phyloP scores from a whole-genome alignment of 345 rosid genomes.

The Chamaenerion angustifolium region DNA sequence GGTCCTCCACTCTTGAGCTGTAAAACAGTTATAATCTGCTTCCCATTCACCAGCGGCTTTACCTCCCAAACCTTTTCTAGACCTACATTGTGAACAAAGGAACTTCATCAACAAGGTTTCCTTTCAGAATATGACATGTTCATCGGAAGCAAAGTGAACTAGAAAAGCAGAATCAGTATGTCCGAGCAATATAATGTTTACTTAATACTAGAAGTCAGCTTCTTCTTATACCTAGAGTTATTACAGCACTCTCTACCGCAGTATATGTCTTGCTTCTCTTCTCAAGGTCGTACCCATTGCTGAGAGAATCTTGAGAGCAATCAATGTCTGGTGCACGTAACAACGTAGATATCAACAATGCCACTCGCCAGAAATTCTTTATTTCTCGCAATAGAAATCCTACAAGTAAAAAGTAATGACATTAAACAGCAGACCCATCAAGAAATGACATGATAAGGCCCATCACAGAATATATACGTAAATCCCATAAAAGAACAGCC shows the following conservation, averaged over 20 bases:
- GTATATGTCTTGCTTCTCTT: slow-evolving; percentile 36
- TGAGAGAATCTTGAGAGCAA: slow-evolving; percentile 17
- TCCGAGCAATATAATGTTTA: no score
- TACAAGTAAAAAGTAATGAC: slow-evolving; percentile 11
- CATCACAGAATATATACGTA: no score
- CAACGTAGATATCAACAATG: slow-evolving; percentile 52
- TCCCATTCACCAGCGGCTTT: slow-evolving; percentile 75
- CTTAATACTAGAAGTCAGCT: no score
- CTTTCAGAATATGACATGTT: no score
- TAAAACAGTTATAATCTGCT: slow-evolving; percentile 59
- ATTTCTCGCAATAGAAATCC: slow-evolving; percentile 70
- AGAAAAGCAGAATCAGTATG: neutral
- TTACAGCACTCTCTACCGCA: slow-evolving; percentile 36
- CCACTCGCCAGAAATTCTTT: slow-evolving; percentile 75
- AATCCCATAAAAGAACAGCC: no score
- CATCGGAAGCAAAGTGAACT: neutral
- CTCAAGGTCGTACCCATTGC: slow-evolving; percentile 28
- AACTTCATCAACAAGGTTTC: neutral
- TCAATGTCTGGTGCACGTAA: slow-evolving; percentile 27
- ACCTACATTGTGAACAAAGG: slow-evolving; percentile 28
- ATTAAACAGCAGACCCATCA: neutral
- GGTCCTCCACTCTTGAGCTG: slow-evolving; percentile 72
- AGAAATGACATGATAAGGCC: neutral
- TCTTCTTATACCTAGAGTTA: slow-evolving; percentile 36
- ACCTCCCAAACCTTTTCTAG: slow-evolving; percentile 69